phyloP scores from a whole-genome alignment of 2,329 filamentous ascomycete genomes.

The Fusarium sterilihyphosum region DNA sequence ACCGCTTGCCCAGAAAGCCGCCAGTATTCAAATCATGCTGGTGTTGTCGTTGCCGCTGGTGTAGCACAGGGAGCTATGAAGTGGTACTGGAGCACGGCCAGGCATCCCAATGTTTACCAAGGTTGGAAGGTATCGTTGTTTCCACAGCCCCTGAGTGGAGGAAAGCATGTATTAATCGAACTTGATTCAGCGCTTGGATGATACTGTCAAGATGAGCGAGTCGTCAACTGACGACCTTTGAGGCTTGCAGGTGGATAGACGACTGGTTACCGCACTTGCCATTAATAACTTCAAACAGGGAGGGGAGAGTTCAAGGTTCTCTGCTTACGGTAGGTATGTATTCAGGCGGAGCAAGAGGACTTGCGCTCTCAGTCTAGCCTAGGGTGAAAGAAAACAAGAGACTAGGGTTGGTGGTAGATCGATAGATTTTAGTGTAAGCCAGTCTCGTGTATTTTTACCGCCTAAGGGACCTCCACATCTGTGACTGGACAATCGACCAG shows the following conservation, averaged over 20 bases:
- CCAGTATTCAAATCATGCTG: slow-evolving; percentile 8
- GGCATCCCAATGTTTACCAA: slow-evolving; percentile 11
- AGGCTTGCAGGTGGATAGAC: slow-evolving; percentile 9
- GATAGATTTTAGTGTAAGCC: background rate
- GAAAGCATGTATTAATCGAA: background rate
- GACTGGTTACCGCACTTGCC: slow-evolving; percentile 5
- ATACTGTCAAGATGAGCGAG: background rate
- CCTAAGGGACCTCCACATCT: background rate
- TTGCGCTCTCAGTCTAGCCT: background rate
- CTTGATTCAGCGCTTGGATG: slow-evolving; percentile 17
- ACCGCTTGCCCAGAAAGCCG: slow-evolving; percentile 8
- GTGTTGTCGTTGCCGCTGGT: background rate
- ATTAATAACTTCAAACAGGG: background rate
- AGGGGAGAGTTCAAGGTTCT: background rate
- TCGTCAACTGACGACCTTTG: slow-evolving; percentile 4
- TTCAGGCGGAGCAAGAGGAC: slow-evolving; percentile 5
- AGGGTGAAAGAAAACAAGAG: background rate
- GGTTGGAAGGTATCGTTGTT: slow-evolving; percentile 14
- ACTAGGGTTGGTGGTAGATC: background rate
- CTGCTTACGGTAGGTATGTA: background rate
- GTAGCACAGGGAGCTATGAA: slow-evolving; percentile 7
- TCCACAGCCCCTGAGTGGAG: slow-evolving; percentile 29
- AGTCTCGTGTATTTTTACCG: background rate
- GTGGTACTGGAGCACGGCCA: slow-evolving; percentile 1
- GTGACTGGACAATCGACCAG: background rate